Evolutionary conservation across 768 basidiomycete species (phyloP).

Genomic region (Coprinopsis strossmayeri): DNA sequence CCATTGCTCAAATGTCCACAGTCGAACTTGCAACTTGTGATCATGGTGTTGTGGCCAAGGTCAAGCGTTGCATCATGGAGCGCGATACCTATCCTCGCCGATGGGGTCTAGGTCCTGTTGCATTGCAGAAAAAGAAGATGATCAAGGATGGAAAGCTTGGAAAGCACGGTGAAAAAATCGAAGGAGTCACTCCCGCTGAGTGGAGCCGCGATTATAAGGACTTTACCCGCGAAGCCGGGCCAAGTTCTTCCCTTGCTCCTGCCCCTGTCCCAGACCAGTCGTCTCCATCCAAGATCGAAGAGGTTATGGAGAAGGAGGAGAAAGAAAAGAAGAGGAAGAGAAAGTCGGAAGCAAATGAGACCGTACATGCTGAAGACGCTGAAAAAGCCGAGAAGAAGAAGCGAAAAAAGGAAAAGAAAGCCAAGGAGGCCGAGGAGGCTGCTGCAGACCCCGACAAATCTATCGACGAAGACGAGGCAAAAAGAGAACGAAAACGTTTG

Average conservation of each 20-base stretch:
- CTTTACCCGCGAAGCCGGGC: slow-evolving; percentile 59
- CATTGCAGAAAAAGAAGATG: slow-evolving; percentile 96
- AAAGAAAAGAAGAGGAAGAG: slow-evolving; percentile 87
- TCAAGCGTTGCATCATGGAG: slow-evolving; percentile 99
- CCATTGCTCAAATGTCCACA: slow-evolving; percentile 96
- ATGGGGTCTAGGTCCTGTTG: slow-evolving; percentile 98
- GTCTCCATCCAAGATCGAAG: slow-evolving; percentile 13
- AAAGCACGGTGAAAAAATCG: slow-evolving; percentile 87
- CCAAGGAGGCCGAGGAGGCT: slow-evolving; percentile 37
- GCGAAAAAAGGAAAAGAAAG: slow-evolving; percentile 60
- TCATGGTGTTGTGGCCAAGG: slow-evolving; percentile 97
- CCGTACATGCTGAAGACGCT: slow-evolving; percentile 32
- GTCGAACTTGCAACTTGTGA: slow-evolving; percentile 97
- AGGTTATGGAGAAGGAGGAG: slow-evolving; percentile 22
- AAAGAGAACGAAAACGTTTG: slow-evolving; percentile 53
- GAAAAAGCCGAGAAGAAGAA: slow-evolving; percentile 54
- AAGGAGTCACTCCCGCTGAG: slow-evolving; percentile 80
- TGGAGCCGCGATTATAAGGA: slow-evolving; percentile 96
- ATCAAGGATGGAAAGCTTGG: slow-evolving; percentile 96
- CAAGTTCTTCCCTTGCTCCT: slow-evolving; percentile 18
- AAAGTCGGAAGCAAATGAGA: slow-evolving; percentile 51
- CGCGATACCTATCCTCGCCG: slow-evolving; percentile 96
- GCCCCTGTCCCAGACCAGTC: slow-evolving; percentile 19
- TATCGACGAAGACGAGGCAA: slow-evolving; percentile 57
- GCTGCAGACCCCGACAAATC: slow-evolving; percentile 48